These are phyloP conservation scores for Chlorella sorokiniana DNA, from an alignment of 139 green algal genomes.

Conservation along the genomic window DNA sequence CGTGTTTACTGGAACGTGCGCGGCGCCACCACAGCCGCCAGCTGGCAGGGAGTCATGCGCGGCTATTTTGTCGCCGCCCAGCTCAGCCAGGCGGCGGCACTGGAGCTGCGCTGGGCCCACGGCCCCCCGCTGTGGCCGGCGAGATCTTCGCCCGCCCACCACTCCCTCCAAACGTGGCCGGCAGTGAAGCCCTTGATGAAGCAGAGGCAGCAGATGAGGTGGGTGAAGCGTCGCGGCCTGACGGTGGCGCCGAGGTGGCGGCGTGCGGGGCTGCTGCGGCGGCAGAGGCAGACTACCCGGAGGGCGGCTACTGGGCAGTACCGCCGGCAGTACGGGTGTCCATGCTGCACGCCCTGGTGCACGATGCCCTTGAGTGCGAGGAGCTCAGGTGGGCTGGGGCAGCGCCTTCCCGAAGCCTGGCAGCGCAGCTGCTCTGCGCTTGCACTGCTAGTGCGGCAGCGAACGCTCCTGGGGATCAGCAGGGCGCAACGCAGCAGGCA, in stretches of 20 bases:
- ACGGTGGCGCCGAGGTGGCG: not conserved
- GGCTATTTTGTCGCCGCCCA: constrained; percentile 26
- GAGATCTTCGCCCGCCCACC: constrained; percentile 23
- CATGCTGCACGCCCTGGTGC: constrained; percentile 47
- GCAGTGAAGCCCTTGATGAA: not conserved
- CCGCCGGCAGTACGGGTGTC: constrained; percentile 29
- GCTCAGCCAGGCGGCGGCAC: not conserved
- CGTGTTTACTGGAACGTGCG: constrained; percentile 40
- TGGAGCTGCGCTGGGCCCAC: constrained; percentile 20
- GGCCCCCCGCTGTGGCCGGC: constrained; percentile 29
- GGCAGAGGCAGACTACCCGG: constrained; percentile 15
- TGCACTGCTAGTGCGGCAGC: too few relatives aligned
- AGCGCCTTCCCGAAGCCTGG: not conserved
- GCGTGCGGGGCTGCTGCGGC: not conserved
- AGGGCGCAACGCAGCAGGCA: too few relatives aligned
- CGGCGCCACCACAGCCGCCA: not conserved
- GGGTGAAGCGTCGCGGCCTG: not conserved
- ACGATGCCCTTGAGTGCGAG: constrained; percentile 51
- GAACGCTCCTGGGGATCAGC: too few relatives aligned
- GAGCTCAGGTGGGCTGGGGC: constrained; percentile 29
- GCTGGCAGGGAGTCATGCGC: constrained; percentile 38
- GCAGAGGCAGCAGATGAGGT: not conserved
- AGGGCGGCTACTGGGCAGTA: constrained; percentile 49
- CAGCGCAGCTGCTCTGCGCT: not conserved
- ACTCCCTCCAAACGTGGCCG: not conserved